phyloP scores from a whole-genome alignment of 225 moss, liverwort and hornwort genomes.

The Marchantia paleacea region DNA sequence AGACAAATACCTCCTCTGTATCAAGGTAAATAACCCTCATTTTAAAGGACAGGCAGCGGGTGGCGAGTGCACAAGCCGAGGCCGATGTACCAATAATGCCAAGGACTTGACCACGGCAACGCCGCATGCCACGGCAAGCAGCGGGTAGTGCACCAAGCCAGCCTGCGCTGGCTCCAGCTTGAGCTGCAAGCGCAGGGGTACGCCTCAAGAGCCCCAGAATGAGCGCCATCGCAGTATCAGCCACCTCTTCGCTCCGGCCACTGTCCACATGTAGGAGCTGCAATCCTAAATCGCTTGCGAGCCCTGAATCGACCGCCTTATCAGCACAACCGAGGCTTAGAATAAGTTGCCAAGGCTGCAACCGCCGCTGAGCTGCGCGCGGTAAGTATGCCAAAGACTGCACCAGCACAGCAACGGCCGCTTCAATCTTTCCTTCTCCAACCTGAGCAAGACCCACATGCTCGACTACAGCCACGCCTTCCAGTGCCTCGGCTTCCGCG shows the following conservation, averaged over 20 bases:
- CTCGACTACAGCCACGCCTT: slow-evolving; percentile 74
- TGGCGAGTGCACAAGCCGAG: slow-evolving; percentile 72
- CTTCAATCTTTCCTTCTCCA: slow-evolving; percentile 69
- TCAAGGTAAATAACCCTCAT: slow-evolving; percentile 81
- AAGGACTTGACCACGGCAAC: slow-evolving; percentile 77
- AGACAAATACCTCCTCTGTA: slow-evolving; percentile 62
- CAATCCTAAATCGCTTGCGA: slow-evolving; percentile 74
- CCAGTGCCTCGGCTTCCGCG: slow-evolving; percentile 66
- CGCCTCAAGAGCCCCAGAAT: slow-evolving; percentile 76
- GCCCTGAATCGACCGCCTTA: slow-evolving; percentile 73
- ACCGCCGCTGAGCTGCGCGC: slow-evolving; percentile 75
- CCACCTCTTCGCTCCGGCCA: slow-evolving; percentile 83
- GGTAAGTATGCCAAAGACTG: slow-evolving; percentile 80
- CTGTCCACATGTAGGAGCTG: slow-evolving; percentile 91
- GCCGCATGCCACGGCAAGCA: slow-evolving; percentile 80
- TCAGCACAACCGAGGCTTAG: slow-evolving; percentile 75
- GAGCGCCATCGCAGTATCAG: slow-evolving; percentile 81
- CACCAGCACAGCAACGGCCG: slow-evolving; percentile 78
- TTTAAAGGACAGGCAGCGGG: slow-evolving; percentile 74
- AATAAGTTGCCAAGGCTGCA: slow-evolving; percentile 94
- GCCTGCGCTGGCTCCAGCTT: slow-evolving; percentile 75
- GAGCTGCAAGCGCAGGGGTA: slow-evolving; percentile 75
- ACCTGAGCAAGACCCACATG: slow-evolving; percentile 77
- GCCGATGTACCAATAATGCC: slow-evolving; percentile 79
- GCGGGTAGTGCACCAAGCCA: slow-evolving; percentile 75